Percentiles rank a stretch among this genome's conserved stretches.
phyloP scores from a whole-genome alignment of 1,139 yeast species.

The Debaryomyces subglobosus region DNA sequence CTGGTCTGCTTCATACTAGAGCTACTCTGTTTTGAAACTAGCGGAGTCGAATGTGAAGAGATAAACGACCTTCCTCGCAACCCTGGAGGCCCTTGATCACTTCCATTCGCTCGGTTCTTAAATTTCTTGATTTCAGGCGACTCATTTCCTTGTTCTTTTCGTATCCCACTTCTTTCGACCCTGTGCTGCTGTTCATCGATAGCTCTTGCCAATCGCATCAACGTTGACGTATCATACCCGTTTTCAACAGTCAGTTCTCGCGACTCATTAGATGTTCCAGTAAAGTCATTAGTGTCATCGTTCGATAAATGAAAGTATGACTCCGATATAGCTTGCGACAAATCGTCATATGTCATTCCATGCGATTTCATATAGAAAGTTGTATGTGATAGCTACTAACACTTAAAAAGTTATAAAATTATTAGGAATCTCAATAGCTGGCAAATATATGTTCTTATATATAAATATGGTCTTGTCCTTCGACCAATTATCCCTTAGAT shows the following conservation, averaged over 20 bases:
- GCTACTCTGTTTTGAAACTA: constrained; percentile 14
- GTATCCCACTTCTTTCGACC: background rate
- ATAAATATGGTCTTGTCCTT: background rate
- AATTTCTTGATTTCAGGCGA: background rate
- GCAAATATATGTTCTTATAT: background rate
- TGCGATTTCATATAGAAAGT: constrained; percentile 10
- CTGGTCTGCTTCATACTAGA: background rate
- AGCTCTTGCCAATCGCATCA: constrained; percentile 23
- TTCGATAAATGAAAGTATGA: constrained; percentile 34
- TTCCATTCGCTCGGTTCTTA: background rate
- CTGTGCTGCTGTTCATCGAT: constrained; percentile 17
- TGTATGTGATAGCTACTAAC: constrained; percentile 5
- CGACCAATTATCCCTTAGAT: background rate
- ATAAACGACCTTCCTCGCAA: constrained; percentile 12
- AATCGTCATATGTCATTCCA: constrained; percentile 19
- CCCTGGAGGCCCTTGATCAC: background rate
- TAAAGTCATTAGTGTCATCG: constrained; percentile 20
- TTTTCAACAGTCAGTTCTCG: constrained; percentile 10
- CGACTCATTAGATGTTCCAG: constrained; percentile 16
- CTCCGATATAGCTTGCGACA: constrained; percentile 31
- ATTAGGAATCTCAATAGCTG: constrained; percentile 8
- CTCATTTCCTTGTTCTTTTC: background rate
- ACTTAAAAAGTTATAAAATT: constrained; percentile 1
- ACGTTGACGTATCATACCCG: constrained; percentile 17
- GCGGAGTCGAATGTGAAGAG: constrained; percentile 39